Evolutionary conservation across 1,139 yeast genomes (phyloP).

Genomic region (Geotrichum armillariae): DNA sequence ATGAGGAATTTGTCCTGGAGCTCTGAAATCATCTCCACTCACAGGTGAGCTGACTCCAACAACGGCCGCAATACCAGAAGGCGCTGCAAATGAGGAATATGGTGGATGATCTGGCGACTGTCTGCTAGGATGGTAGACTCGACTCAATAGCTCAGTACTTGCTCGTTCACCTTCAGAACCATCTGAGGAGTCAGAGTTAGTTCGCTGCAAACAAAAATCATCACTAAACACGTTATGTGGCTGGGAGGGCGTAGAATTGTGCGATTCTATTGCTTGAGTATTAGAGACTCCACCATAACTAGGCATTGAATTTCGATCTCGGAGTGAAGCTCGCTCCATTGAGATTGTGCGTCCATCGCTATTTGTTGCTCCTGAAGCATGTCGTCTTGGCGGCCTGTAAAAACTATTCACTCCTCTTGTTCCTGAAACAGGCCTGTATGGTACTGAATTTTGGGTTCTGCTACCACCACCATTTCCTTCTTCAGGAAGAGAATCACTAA

Average conservation of each 20-base stretch:
- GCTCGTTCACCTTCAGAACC: background rate
- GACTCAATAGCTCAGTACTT: background rate
- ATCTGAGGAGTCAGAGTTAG: background rate
- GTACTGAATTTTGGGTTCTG: background rate
- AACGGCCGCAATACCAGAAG: conserved; percentile 9
- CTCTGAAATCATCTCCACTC: background rate
- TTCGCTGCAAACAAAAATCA: background rate
- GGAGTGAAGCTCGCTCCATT: background rate
- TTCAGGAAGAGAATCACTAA: background rate
- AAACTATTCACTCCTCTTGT: background rate
- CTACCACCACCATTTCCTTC: background rate
- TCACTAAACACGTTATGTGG: background rate
- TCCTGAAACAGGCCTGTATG: background rate
- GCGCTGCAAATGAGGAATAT: conserved; percentile 3
- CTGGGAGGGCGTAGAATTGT: background rate
- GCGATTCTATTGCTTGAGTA: background rate
- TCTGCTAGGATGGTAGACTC: background rate
- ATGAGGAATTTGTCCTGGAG: background rate
- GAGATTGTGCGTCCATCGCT: background rate
- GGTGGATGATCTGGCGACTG: background rate
- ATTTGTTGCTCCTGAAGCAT: background rate
- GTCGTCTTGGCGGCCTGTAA: background rate
- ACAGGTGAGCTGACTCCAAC: conserved; percentile 7
- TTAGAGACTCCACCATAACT: conserved; percentile 1
- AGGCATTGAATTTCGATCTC: background rate